phyloP scores from a whole-genome alignment of 2,329 filamentous ascomycete species.

The Exserohilum turcica region DNA sequence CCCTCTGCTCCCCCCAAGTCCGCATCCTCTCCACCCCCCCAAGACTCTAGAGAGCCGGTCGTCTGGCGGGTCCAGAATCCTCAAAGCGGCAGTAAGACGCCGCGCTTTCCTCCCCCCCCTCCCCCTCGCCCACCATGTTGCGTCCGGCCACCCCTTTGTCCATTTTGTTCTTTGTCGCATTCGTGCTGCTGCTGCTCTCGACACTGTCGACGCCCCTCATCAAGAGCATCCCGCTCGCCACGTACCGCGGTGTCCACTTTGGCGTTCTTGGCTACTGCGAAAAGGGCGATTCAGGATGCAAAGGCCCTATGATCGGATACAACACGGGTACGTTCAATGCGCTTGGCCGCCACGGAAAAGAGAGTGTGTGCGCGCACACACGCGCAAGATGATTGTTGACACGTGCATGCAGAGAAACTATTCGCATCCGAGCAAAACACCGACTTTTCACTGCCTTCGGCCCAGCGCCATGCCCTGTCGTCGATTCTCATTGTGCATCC shows the following conservation, averaged over 20 bases:
- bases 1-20: no score
- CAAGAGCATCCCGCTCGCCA: constrained; percentile 80
- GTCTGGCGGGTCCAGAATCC: constrained; percentile 34
- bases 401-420: constrained; percentile 50
- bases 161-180: constrained; percentile 81
- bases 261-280: constrained; percentile 92
- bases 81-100: constrained; percentile 25
- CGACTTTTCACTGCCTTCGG: constrained; percentile 69
- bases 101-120: constrained; percentile 11
- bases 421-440: constrained; percentile 52
- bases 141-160: constrained; percentile 91
- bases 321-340: constrained; percentile 67
- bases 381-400: constrained; percentile 16
- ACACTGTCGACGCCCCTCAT: constrained; percentile 92
- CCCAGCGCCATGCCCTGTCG: constrained; percentile 72
- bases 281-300: constrained; percentile 60
- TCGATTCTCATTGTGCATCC: constrained; percentile 91
- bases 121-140: constrained; percentile 66
- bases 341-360: constrained; percentile 21
- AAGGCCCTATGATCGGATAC: constrained; percentile 80
- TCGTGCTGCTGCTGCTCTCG: constrained; percentile 81
- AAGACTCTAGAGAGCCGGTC: constrained; percentile 38
- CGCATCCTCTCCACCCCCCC: constrained; percentile 14
- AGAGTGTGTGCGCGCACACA: no score
- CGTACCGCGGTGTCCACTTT: constrained; percentile 76